These are phyloP conservation scores for Cordyceps farinosa DNA, from an alignment of 2,329 filamentous ascomycete species.

Conservation along the genomic window DNA sequence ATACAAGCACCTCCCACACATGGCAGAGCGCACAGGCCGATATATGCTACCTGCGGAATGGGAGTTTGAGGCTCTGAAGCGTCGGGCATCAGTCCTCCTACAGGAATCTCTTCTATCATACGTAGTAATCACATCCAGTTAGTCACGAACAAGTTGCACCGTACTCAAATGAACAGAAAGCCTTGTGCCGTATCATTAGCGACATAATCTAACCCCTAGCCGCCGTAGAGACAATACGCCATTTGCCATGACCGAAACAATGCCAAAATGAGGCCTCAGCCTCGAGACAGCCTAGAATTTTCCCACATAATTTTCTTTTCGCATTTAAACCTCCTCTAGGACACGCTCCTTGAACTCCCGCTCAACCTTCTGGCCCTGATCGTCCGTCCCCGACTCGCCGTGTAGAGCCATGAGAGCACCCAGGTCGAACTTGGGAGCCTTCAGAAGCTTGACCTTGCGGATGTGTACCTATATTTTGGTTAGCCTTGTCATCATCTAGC, in stretches of 20 bases:
- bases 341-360: conserved; percentile 99
- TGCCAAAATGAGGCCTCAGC: conserved; percentile 27
- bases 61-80: no score
- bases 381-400: conserved; percentile 93
- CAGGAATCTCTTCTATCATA: background rate
- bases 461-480: conserved; percentile 77
- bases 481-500: background rate
- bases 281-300: conserved; percentile 16
- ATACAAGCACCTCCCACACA: background rate
- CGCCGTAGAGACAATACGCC: conserved; percentile 43
- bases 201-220: conserved; percentile 40
- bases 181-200: conserved; percentile 36
- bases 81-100: background rate
- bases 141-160: background rate
- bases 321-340: conserved; percentile 82
- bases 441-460: conserved; percentile 99
- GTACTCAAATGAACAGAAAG: conserved; percentile 12
- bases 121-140: background rate
- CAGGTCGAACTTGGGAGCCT: conserved; percentile 98
- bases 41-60: background rate
- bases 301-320: conserved; percentile 18
- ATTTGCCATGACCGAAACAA: conserved; percentile 43
- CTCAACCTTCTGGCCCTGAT: conserved; percentile 98
- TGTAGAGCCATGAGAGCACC: conserved; percentile 94
- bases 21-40: background rate